Evolutionary conservation across 208 protist genomes (phyloP).

Genomic region (Leishmania tarentolae): DNA sequence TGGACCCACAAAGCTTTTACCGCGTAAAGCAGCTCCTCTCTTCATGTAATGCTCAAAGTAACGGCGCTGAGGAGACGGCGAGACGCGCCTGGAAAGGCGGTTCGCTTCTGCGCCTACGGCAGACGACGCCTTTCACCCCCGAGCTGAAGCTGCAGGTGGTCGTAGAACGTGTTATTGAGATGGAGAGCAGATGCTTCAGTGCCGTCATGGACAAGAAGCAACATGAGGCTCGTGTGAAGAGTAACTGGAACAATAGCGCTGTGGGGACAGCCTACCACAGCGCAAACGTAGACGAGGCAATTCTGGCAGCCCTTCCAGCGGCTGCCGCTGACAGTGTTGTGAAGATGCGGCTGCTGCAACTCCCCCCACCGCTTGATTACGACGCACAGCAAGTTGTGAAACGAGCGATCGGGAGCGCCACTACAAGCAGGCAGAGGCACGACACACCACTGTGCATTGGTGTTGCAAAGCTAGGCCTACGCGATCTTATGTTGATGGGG

Average conservation of each 20-base stretch:
- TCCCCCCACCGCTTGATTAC: conserved; percentile 53
- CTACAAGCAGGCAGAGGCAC: conserved; percentile 25
- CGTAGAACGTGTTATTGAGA: conserved; percentile 68
- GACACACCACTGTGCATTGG: conserved; percentile 78
- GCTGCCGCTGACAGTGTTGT: conserved; percentile 58
- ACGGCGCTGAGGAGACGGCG: not conserved
- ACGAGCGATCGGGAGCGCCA: conserved; percentile 3
- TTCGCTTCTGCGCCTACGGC: conserved; percentile 18
- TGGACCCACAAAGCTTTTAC: conserved; percentile 80
- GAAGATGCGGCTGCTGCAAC: conserved; percentile 85
- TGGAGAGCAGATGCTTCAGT: conserved; percentile 56
- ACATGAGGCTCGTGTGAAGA: conserved; percentile 56
- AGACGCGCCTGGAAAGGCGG: conserved; percentile 10
- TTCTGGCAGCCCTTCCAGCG: conserved; percentile 68
- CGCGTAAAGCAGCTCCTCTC: conserved; percentile 72
- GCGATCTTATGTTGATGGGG: conserved; percentile 60
- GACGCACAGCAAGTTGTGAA: conserved; percentile 24
- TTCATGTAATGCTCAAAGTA: conserved; percentile 1
- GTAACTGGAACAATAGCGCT: conserved; percentile 67
- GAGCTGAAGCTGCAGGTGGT: conserved; percentile 71
- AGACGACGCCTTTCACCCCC: conserved; percentile 23
- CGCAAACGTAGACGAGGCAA: conserved; percentile 41
- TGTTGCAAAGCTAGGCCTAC: conserved; percentile 76
- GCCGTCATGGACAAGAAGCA: conserved; percentile 33
- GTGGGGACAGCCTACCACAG: conserved; percentile 68